Base-by-base conservation (phyloP, 1,284 basidiomycete species). In the Flammula alnicola region DNA sequence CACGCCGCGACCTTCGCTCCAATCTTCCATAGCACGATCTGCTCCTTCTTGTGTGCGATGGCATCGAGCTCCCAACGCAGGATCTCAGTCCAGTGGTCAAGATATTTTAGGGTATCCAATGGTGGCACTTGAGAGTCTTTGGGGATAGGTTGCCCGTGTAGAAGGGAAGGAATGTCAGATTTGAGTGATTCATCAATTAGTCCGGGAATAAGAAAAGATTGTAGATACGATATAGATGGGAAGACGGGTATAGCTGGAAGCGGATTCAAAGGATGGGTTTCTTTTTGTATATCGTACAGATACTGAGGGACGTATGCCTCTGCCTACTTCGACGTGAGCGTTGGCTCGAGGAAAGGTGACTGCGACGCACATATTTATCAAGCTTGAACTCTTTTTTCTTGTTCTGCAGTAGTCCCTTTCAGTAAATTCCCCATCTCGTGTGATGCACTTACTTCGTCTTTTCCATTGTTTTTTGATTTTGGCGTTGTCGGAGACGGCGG, bases 261-360 rank as follows among this genome's bases (percentile, higher is more conserved):
- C 51, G 72, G 67, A 36, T 64, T 57, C 47, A 78, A 64, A 23
- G 59, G 61, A 58, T 77, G 73, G 38, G 66, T 58, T 60, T 70
- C 68, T 52, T 65, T 72, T 68, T 78, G 75, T 16, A 78, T 72
- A 52, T 74, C 69, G 67, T 68, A 69, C 49, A 78, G 64, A 62
- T 72, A 76, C 58, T 73, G 68, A 37, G 74, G 76, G 50, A 75
- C 63, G 59, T 73, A 78, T 33, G 67, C 62, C 39, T 75, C 71
- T 52, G 76, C 75, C 75, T 77, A 40, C 10, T 43, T 27, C 8
- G 14, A 8, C 14, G 33, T 41, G 20, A 52, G 35, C 22, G 33
- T 14, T 25, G 20, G 19, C 23, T 30, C 16, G 16, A 16, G 16
- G 20, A 39, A 22, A 23, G 25, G 6, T 32, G 36, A 23, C 22